A percentile compares a stretch with the other conserved stretches of the same genome.
Evolutionary conservation across 2,329 filamentous ascomycete species (phyloP).

Genomic region (Xylaria sp.): DNA sequence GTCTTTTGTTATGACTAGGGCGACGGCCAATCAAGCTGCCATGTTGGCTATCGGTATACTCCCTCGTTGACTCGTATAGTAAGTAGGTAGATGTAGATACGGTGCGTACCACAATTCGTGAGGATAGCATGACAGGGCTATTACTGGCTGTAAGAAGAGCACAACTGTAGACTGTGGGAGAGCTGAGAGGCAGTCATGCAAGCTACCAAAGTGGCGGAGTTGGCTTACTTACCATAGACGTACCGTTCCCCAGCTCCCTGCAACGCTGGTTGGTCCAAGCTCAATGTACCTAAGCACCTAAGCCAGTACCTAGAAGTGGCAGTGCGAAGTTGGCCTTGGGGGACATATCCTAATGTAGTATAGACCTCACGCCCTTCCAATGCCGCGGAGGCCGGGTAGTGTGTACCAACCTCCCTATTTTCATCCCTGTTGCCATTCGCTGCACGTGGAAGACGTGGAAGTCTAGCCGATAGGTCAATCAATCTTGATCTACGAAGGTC

Average conservation of each 20-base stretch:
- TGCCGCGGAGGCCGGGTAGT: neutral
- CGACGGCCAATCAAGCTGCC: neutral
- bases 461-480: neutral
- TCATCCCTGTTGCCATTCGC: neutral
- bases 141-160: neutral
- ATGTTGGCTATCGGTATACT: neutral
- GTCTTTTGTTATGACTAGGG: neutral
- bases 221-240: constrained; percentile 2
- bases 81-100: neutral
- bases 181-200: constrained; percentile 1
- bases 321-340: no score
- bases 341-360: no score
- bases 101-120: neutral
- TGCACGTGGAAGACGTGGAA: neutral
- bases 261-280: constrained; percentile 2
- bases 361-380: no score
- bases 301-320: constrained; percentile 7
- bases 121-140: neutral
- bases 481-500: neutral
- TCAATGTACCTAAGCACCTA: neutral
- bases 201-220: constrained; percentile 23
- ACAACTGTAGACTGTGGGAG: neutral
- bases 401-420: neutral
- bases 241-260: neutral
- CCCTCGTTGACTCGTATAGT: neutral